Evolutionary conservation across 352 stramenopile species (phyloP), one percentile per base, ranked within the genome.

Genomic region (Elongisporangium undulatum): DNA sequence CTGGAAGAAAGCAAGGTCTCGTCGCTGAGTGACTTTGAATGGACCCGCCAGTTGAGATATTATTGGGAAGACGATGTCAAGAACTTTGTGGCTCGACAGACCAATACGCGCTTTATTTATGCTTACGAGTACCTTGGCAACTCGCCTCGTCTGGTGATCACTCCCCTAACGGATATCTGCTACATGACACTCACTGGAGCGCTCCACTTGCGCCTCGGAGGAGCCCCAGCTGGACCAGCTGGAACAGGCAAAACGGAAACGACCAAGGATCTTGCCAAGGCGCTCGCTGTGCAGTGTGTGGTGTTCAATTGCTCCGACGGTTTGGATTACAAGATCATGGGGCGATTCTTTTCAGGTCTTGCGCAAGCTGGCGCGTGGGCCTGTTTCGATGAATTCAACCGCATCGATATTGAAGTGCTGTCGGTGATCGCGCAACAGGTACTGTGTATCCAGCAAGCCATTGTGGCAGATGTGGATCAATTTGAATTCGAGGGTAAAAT

Each of bases 321-420:
- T 8, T 69, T 98, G 34, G 93, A 98, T 71, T 98, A 98, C 74
- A 98, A 98, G 67, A 98, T 98, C 68, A 98, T 98, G 94, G 94
- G 94, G 0, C 71, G 94, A 0, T 98, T 98, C 72, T 98, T 98
- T 73, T 98, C 93, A 0, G 94, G 94, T 16, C 71, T 98, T 0
- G 93, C 92, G 2, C 92, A 98, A 59, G 88, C 92, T 3, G 93
- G 93, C 4, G 92, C 94, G 8, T 98, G 94, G 94, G 94, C 92
- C 8, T 98, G 94, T 71, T 98, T 98, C 68, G 94, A 98, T 61
- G 94, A 98, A 68, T 98, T 98, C 68, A 98, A 98, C 63, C 91
- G 94, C 21, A 98, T 98, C 52, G 93, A 98, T 66, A 97, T 98
- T 53, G 94, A 98, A 63, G 94, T 98, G 21, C 61, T 98, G 4